These are phyloP conservation scores for Suillus discolor DNA, from an alignment of 768 basidiomycete species.

Conservation along the genomic window DNA sequence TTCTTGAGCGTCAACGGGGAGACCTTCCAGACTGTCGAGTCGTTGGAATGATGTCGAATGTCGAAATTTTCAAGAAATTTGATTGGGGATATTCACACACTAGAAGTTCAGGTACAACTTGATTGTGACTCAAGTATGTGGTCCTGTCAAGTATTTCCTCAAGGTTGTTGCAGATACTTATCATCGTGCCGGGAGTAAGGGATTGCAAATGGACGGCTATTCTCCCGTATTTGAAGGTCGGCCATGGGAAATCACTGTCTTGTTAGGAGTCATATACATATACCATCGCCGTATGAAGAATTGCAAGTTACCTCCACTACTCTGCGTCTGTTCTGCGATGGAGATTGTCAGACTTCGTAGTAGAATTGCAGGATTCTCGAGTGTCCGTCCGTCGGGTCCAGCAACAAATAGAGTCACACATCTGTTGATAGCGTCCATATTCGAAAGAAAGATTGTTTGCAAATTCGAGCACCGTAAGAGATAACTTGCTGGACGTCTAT, in stretches of 20 bases:
- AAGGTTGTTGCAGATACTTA: background rate
- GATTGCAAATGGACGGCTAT: constrained; percentile 5
- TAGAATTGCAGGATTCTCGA: background rate
- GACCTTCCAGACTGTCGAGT: background rate
- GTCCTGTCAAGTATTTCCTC: background rate
- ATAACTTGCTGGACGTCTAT: background rate
- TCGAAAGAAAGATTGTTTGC: background rate
- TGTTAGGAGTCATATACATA: background rate
- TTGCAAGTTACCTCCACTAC: background rate
- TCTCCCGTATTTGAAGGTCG: constrained; percentile 1
- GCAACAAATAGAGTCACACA: background rate
- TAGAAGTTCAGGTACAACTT: background rate
- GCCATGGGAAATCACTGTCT: constrained; percentile 8
- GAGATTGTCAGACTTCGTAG: background rate
- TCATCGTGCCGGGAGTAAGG: background rate
- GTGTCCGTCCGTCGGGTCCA: constrained; percentile 2
- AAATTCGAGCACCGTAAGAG: background rate
- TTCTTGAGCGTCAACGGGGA: constrained; percentile 13
- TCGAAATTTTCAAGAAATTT: background rate
- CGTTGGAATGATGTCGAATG: background rate
- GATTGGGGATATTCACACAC: background rate
- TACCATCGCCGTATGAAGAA: background rate
- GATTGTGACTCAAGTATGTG: background rate
- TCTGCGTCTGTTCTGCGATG: background rate
- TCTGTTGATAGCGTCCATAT: background rate